Conservation (phyloP, 2,329 filamentous ascomycete species). For the Xylaria hypoxylon region DNA sequence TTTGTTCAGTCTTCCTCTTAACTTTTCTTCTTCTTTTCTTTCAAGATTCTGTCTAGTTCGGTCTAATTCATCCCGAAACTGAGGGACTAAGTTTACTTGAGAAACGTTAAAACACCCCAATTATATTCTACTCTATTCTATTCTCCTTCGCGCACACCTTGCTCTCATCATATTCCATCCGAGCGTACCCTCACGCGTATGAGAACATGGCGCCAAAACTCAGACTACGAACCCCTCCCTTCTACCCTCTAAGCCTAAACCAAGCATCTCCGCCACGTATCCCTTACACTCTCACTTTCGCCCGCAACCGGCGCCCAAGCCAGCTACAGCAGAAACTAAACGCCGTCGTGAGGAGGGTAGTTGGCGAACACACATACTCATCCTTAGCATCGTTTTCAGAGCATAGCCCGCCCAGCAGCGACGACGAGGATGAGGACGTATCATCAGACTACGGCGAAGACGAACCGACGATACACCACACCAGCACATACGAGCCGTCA, state of each 20-base stretch:
- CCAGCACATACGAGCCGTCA: background rate
- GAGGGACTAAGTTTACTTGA: no score
- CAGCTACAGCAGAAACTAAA: constrained; percentile 17
- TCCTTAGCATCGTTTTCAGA: background rate
- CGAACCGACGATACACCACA: background rate
- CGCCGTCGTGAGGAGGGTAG: background rate
- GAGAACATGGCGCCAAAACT: background rate
- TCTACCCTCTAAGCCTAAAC: background rate
- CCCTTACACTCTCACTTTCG: background rate
- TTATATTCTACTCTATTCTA: no score
- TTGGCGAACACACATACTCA: background rate
- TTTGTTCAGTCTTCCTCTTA: no score
- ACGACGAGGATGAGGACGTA: constrained; percentile 14
- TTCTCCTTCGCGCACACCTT: no score
- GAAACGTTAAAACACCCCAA: no score
- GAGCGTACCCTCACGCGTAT: no score
- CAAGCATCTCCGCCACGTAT: background rate
- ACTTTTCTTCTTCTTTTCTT: no score
- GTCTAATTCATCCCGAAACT: no score
- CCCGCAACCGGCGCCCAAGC: background rate
- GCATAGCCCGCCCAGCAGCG: background rate
- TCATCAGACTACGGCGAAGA: constrained; percentile 31
- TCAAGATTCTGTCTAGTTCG: no score
- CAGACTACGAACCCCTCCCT: background rate
- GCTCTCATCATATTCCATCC: no score